These are phyloP conservation scores for Plasmopara halstedii DNA, from an alignment of 352 stramenopile genomes.

Conservation along the genomic window DNA sequence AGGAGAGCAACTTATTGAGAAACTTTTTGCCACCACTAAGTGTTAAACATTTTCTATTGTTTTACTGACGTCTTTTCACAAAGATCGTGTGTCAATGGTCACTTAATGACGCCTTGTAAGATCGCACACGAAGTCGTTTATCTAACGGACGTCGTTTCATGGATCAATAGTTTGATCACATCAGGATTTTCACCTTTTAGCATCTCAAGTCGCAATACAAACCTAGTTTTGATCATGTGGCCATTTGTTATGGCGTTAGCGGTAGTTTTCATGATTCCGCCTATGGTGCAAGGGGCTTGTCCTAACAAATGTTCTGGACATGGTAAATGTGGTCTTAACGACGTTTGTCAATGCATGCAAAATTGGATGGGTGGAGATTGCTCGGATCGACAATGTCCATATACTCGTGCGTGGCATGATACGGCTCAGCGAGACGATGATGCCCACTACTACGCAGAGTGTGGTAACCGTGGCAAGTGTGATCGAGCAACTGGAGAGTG, in stretches of 20 bases:
- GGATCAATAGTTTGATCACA: constrained; percentile 1
- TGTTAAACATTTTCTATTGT: neutral
- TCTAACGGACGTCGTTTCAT: constrained; percentile 1
- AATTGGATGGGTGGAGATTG: constrained; percentile 60
- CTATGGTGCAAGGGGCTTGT: constrained; percentile 30
- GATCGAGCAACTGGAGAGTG: constrained; percentile 61
- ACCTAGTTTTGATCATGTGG: constrained; percentile 15
- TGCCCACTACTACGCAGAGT: constrained; percentile 47
- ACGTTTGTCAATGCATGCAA: constrained; percentile 58
- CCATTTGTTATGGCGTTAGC: constrained; percentile 31
- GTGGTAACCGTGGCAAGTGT: constrained; percentile 69
- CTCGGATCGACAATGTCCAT: constrained; percentile 34
- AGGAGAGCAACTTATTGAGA: constrained; percentile 1
- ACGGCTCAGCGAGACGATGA: constrained; percentile 35
- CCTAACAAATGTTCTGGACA: constrained; percentile 56
- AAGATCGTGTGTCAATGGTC: constrained; percentile 13
- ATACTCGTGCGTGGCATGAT: constrained; percentile 52
- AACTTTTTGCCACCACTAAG: neutral
- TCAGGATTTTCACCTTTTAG: constrained; percentile 9
- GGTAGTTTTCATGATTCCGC: constrained; percentile 25
- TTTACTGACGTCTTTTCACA: neutral
- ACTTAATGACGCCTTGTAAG: constrained; percentile 6
- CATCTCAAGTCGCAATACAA: constrained; percentile 1
- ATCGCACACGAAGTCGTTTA: constrained; percentile 6
- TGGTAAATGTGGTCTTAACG: constrained; percentile 46